phyloP scores from a whole-genome alignment of 2,329 filamentous ascomycete species.

The Fusarium xylarioides region DNA sequence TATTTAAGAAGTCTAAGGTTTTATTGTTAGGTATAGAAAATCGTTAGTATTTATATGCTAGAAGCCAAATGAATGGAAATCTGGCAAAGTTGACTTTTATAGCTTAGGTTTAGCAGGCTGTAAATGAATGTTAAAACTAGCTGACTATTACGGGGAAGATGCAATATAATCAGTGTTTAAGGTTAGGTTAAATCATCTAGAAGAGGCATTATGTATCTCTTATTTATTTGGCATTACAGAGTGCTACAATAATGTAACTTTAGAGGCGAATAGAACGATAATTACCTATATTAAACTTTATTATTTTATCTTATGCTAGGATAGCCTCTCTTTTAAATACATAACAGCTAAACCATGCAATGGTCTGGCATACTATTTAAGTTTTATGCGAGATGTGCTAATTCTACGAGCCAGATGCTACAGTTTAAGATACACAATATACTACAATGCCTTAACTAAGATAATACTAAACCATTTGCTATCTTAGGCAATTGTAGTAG shows the following conservation, averaged over 20 bases:
- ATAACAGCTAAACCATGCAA: no score
- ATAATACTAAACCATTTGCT: neutral
- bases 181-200: no score
- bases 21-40: neutral
- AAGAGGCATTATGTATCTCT: no score
- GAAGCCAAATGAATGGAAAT: neutral
- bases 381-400: neutral
- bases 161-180: neutral
- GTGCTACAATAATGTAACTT: no score
- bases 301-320: neutral
- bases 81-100: neutral
- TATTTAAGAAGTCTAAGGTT: no score
- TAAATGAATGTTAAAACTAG: neutral
- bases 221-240: no score
- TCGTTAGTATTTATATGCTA: neutral
- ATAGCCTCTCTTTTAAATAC: no score
- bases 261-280: no score
- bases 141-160: neutral
- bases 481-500: no score
- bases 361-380: neutral
- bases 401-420: neutral
- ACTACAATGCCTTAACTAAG: neutral
- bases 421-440: neutral
- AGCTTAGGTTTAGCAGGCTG: accelerated
- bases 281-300: neutral